phyloP scores from a whole-genome alignment of 139 green algal species.

The Chlamydomonas incerta region DNA sequence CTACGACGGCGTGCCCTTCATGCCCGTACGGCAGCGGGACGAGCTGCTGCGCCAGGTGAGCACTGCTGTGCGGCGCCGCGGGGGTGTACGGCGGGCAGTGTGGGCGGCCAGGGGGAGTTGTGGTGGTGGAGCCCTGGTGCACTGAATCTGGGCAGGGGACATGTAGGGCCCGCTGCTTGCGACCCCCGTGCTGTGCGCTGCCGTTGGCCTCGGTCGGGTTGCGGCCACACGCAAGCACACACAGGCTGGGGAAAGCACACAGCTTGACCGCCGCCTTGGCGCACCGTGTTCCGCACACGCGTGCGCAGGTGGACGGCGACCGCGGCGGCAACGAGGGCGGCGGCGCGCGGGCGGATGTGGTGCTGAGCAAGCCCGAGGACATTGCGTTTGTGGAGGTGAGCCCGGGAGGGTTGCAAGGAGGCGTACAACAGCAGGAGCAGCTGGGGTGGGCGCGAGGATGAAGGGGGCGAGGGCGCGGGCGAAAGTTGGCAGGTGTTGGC shows the following conservation, averaged over 20 bases:
- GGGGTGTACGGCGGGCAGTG: not conserved
- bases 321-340: not conserved
- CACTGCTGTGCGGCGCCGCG: too few relatives aligned
- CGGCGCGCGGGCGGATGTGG: constrained; percentile 37
- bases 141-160: not conserved
- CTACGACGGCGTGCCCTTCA: constrained; percentile 75
- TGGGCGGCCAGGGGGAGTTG: not conserved
- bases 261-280: too few relatives aligned
- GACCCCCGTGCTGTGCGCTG: too few relatives aligned
- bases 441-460: not conserved
- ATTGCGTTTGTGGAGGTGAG: constrained; percentile 14
- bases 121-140: not conserved
- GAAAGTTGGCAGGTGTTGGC: too few relatives aligned
- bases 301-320: constrained; percentile 45
- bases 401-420: too few relatives aligned
- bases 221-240: not conserved
- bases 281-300: too few relatives aligned
- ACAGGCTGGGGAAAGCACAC: too few relatives aligned
- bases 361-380: constrained; percentile 57
- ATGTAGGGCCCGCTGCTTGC: too few relatives aligned
- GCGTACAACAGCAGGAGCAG: too few relatives aligned
- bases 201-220: too few relatives aligned
- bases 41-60: constrained; percentile 51
- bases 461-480: too few relatives aligned
- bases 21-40: constrained; percentile 56